A percentile compares a stretch with the other conserved stretches of the same genome.
Evolutionary conservation across 306 rosid genomes (phyloP).

Genomic region (Glycine latifolia): DNA sequence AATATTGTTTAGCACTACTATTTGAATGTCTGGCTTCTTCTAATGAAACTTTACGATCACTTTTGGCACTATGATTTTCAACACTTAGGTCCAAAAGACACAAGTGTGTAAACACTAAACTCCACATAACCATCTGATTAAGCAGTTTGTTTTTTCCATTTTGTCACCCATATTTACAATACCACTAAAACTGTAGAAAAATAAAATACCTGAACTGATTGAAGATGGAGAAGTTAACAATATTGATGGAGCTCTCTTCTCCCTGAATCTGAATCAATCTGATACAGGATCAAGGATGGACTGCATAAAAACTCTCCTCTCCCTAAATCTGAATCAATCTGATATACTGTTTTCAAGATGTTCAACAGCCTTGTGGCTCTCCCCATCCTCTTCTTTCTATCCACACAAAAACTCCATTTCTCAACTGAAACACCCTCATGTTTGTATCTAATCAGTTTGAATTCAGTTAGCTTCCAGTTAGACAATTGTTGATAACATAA

Average conservation of each 20-base stretch:
- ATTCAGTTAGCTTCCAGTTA: slow-evolving; percentile 24
- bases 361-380: background rate
- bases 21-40: too few relatives aligned
- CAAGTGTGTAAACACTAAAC: slow-evolving; percentile 20
- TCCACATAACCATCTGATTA: slow-evolving; percentile 31
- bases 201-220: slow-evolving; percentile 59
- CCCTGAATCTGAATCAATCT: background rate
- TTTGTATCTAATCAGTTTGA: slow-evolving; percentile 1
- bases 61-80: too few relatives aligned
- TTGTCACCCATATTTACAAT: slow-evolving; percentile 16
- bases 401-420: slow-evolving; percentile 4
- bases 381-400: slow-evolving; percentile 18
- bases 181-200: slow-evolving; percentile 35
- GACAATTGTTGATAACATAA: background rate
- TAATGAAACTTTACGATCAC: too few relatives aligned
- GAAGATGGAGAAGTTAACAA: background rate
- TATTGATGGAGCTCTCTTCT: background rate
- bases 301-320: background rate
- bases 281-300: background rate
- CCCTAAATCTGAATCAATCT: background rate
- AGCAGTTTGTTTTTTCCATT: background rate
- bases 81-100: background rate
- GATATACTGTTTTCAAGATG: background rate
- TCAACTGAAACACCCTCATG: slow-evolving; percentile 23
- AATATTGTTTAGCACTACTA: too few relatives aligned